Evolutionary conservation across 192 early-diverging fungal genomes (phyloP).

Genomic region (Tieghemiomyces parasiticus): DNA sequence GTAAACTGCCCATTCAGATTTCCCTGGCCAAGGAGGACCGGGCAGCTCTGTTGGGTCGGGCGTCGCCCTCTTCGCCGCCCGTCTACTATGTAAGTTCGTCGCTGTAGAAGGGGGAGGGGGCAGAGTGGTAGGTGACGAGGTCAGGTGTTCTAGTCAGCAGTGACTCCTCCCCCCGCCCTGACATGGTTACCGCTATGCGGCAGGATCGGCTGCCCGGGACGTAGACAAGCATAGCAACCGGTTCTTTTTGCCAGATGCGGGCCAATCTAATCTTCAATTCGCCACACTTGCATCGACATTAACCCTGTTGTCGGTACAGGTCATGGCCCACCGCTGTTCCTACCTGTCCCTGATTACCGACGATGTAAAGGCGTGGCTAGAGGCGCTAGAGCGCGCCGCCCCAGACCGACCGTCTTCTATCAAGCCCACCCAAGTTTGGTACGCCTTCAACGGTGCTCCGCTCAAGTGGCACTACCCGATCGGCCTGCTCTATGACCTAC

Average conservation of each 20-base stretch:
- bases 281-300: too few species aligned
- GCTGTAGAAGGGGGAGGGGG: too few species aligned
- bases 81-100: neutral
- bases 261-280: too few species aligned
- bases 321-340: conserved; percentile 1
- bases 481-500: conserved; percentile 65
- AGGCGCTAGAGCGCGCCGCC: neutral
- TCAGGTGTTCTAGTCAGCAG: too few species aligned
- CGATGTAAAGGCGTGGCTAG: neutral
- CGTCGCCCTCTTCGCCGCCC: too few species aligned
- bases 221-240: too few species aligned
- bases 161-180: too few species aligned
- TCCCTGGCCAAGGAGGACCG: neutral
- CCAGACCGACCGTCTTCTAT: neutral
- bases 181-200: too few species aligned
- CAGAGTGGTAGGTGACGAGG: too few species aligned
- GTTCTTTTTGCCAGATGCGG: too few species aligned
- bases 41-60: neutral
- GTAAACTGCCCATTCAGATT: neutral
- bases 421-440: conserved; percentile 47
- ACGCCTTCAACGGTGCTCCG: conserved; percentile 48
- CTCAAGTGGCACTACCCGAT: conserved; percentile 85
- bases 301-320: too few species aligned
- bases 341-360: neutral
- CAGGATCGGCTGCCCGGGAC: too few species aligned